Percentiles rank a stretch among this genome's conserved stretches.
phyloP scores from a whole-genome alignment of 1,139 yeast genomes.

The Hanseniaspora gamundiae region DNA sequence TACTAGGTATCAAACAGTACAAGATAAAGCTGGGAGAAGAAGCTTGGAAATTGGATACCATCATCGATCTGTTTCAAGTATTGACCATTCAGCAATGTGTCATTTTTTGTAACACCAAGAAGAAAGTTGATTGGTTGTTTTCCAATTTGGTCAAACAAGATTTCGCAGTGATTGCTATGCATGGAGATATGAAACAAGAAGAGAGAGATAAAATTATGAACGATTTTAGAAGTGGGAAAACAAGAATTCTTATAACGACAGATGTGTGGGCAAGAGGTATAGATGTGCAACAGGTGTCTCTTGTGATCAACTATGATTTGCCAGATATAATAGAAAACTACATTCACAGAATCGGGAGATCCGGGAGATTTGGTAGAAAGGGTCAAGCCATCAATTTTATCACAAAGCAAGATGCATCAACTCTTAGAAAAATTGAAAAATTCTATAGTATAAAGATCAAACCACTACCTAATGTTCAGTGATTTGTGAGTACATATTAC shows the following conservation, averaged over 20 bases:
- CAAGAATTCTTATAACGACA: constrained; percentile 82
- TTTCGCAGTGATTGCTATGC: constrained; percentile 89
- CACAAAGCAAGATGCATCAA: constrained; percentile 52
- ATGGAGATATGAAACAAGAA: constrained; percentile 93
- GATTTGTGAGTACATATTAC: too few relatives aligned
- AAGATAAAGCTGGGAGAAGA: constrained; percentile 80
- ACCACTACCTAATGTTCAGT: constrained; percentile 54
- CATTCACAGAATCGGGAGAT: constrained; percentile 87
- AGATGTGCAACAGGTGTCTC: constrained; percentile 93
- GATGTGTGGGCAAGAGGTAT: constrained; percentile 98
- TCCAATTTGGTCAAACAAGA: constrained; percentile 67
- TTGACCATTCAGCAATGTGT: constrained; percentile 92
- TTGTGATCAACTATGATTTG: constrained; percentile 85
- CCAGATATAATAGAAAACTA: constrained; percentile 82
- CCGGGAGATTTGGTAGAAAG: constrained; percentile 91
- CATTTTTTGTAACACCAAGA: constrained; percentile 85
- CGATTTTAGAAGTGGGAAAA: constrained; percentile 66
- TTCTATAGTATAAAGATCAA: constrained; percentile 67
- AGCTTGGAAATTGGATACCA: constrained; percentile 90
- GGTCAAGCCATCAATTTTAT: constrained; percentile 90
- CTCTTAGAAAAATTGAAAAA: constrained; percentile 58
- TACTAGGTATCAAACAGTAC: constrained; percentile 85
- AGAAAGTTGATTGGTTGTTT: constrained; percentile 84
- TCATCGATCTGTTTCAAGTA: constrained; percentile 90
- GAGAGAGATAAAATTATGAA: constrained; percentile 84